phyloP scores from a whole-genome alignment of 495 filamentous ascomycete genomes.

The Friedmanniomyces endolithicus region DNA sequence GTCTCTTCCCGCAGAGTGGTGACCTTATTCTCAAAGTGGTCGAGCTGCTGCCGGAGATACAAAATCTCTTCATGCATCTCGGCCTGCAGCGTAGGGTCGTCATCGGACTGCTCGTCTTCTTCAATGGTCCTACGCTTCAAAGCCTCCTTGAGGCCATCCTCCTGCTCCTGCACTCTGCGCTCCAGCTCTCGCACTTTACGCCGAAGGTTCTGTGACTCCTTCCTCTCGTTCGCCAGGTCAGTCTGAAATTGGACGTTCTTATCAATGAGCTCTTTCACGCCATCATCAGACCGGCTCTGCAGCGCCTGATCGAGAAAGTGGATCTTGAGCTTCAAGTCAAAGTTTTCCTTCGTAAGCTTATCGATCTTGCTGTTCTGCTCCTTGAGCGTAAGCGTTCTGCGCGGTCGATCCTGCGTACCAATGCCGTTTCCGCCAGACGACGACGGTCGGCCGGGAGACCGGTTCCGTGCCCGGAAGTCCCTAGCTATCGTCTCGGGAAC shows the following conservation, averaged over 20 bases:
- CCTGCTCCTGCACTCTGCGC: conserved; percentile 64
- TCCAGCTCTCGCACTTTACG: conserved; percentile 73
- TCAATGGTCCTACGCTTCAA: conserved; percentile 23
- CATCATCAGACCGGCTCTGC: conserved; percentile 87
- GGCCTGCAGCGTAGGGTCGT: conserved; percentile 50
- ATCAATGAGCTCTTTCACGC: conserved; percentile 90
- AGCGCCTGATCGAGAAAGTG: conserved; percentile 90
- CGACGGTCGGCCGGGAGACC: conserved; percentile 32
- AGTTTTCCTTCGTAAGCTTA: conserved; percentile 87
- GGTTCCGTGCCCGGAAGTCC: conserved; percentile 61
- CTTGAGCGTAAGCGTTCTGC: conserved; percentile 81
- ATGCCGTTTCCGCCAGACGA: conserved; percentile 14
- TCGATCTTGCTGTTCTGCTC: conserved; percentile 96
- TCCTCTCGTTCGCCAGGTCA: conserved; percentile 69
- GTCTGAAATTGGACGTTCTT: conserved; percentile 95
- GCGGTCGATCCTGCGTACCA: conserved; percentile 31
- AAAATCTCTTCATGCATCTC: conserved; percentile 75
- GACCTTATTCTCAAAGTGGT: conserved; percentile 69
- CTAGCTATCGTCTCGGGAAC: conserved; percentile 79
- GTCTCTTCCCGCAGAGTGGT: conserved; percentile 68
- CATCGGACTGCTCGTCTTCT: conserved; percentile 35
- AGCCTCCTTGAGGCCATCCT: conserved; percentile 45
- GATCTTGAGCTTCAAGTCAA: conserved; percentile 93
- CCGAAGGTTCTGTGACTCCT: conserved; percentile 72
- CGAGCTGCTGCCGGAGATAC: conserved; percentile 69